These are phyloP conservation scores for Halteria grandinella DNA, from an alignment of 73 alveolate species.

Conservation along the genomic window DNA sequence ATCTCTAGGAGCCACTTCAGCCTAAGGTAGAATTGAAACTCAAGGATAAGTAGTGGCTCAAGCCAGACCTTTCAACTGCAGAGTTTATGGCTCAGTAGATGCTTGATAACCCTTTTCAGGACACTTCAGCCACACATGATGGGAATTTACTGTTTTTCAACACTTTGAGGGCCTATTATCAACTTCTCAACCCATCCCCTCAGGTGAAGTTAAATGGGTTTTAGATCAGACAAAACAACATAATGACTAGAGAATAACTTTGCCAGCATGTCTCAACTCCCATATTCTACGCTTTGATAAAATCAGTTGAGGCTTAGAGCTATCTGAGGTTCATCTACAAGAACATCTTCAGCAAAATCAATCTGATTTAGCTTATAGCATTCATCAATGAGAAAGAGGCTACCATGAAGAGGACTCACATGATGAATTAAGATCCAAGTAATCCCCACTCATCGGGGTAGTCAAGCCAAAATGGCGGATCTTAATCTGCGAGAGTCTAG, in stretches of 20 bases:
- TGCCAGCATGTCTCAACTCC: neutral
- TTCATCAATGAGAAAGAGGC: slow-evolving; percentile 20
- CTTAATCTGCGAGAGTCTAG: too few species aligned
- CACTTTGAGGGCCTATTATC: neutral
- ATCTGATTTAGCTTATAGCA: slow-evolving; percentile 13
- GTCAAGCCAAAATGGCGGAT: too few species aligned
- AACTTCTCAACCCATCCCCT: neutral
- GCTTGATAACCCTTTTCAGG: slow-evolving; percentile 30
- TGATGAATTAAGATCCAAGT: too few species aligned
- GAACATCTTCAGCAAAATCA: slow-evolving; percentile 12
- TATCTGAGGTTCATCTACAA: slow-evolving; percentile 11
- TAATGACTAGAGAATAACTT: neutral
- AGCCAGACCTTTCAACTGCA: too few species aligned
- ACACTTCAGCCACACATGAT: slow-evolving; percentile 2
- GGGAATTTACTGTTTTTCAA: slow-evolving; percentile 16
- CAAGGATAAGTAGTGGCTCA: too few species aligned
- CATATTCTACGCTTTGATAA: slow-evolving; percentile 5
- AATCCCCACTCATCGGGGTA: too few species aligned
- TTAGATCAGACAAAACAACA: neutral
- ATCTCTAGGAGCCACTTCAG: neutral
- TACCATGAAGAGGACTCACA: neutral
- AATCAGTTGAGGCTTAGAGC: slow-evolving; percentile 25
- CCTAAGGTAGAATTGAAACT: neutral
- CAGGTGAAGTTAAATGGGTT: too few species aligned
- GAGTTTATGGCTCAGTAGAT: neutral